Base-by-base conservation (phyloP, 2,329 filamentous ascomycete genomes). In the Penicillium brasilianum region DNA sequence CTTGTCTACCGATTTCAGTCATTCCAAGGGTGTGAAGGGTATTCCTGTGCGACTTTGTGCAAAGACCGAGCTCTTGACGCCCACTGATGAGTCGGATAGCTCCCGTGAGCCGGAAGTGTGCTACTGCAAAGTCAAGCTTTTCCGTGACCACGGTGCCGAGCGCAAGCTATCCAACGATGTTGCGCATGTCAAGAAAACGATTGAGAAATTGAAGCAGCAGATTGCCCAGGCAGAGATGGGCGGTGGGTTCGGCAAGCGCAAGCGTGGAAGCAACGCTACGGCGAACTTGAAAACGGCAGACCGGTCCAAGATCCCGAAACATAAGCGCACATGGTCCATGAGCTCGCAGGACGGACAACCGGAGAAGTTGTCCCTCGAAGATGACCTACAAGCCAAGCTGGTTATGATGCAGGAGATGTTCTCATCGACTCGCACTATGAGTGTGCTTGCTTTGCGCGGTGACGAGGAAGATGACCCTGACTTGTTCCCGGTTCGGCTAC, bases 1-100 rank as follows among this genome's bases (percentile, higher is more conserved):
- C 74, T 83, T 99, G 0, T 99, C 95, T 0, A 99, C 95, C 9
- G 95, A 99, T 74, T 99, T 98, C 75, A 98, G 94, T 76, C 95
- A 98, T 74, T 98, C 95, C 10, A 99, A 99, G 74, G 95, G 95
- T 49, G 95, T 99, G 52, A 99, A 98, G 78, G 95, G 95, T 37
- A 97, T 98, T 66, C 94, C 95, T 0, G 93, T 99, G 4, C 84
- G 95, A 58, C 84, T 98, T 0, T 98, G 94, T 76, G 88, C 93
- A 14, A 98, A 98, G 78, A 98, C 95, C 0, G 90, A 90, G 65
- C 78, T 88, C 11, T 61, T 94, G 1, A 79, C 84, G 0, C 78
- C 82, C 16, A 83, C 84, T 28, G 78, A 83, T 9, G 80, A 81
- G 11, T 54, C 79, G 8, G 61, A 66, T 20, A 44, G 53, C 14